Base-by-base conservation (phyloP, 192 early-diverging fungal genomes). In the Podochytrium sp. region DNA sequence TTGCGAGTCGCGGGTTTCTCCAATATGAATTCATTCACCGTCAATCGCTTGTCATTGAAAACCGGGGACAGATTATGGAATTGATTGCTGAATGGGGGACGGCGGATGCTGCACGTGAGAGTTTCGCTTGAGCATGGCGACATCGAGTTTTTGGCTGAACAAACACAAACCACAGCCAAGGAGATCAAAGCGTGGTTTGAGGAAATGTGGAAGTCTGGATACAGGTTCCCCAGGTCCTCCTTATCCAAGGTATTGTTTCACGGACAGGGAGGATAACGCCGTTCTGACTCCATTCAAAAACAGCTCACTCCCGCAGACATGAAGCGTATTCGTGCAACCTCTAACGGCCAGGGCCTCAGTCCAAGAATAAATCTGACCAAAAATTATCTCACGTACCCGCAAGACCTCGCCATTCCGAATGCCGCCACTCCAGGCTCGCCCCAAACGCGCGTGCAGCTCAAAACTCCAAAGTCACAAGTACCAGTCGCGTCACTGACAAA, bases 81-180 rank as follows among this genome's bases (percentile, higher is more conserved):
- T 51, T 75, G 20, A 68, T 75, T 49, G 62, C 74, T 3, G 65
- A 59, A 3, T 75, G 74, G 74, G 74, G 66, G 2, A 69, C 53
- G 1, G 34, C 50, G 6, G 29, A 32, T 2, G 37, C n/a, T 23
- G 29, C 52, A 35, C 50, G 66, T 69, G 42, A 65, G 41, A 2
- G n/a, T n/a, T n/a, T n/a, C n/a, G 18, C n/a, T n/a, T n/a, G n/a
- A n/a, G n/a, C n/a, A n/a, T n/a, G n/a, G n/a, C n/a, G n/a, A n/a
- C n/a, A n/a, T n/a, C n/a, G n/a, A n/a, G n/a, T n/a, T n/a, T n/a
- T n/a, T n/a, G n/a, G n/a, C n/a, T n/a, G n/a, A n/a, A n/a, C n/a
- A n/a, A n/a, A n/a, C n/a, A n/a, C n/a, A n/a, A n/a, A n/a, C n/a
- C n/a, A n/a, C n/a, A n/a, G n/a, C n/a, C n/a, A n/a, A n/a, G 14